These are phyloP conservation scores for Solanum sejunctum DNA, from an alignment of 257 asterid species.

Conservation along the genomic window DNA sequence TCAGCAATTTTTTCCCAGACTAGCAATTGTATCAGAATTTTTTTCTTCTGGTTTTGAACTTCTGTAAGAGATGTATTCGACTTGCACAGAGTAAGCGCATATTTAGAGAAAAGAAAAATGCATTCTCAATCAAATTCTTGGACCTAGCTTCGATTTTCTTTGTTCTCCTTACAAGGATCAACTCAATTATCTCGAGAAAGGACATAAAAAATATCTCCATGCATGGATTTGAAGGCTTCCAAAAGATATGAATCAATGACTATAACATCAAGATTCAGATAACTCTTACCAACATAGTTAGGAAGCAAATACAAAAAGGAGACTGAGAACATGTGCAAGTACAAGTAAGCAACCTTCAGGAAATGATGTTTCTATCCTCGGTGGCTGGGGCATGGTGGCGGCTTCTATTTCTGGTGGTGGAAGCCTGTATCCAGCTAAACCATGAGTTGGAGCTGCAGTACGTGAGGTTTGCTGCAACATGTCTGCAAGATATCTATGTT, in stretches of 20 bases:
- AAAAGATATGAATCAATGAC: not conserved
- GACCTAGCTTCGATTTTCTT: not conserved
- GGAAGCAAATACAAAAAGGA: not conserved
- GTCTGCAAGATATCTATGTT: slow-evolving; percentile 16
- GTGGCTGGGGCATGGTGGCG: slow-evolving; percentile 8
- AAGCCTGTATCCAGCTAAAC: slow-evolving; percentile 1
- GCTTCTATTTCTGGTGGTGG: slow-evolving; percentile 13
- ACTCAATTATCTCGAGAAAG: not conserved
- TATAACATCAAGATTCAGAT: not conserved
- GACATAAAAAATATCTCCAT: not conserved
- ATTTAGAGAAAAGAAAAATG: not conserved
- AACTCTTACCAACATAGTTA: not conserved
- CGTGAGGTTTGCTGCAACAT: slow-evolving; percentile 22
- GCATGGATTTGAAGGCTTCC: not conserved
- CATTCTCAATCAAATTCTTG: not conserved
- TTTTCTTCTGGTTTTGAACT: not conserved
- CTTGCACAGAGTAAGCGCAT: not conserved
- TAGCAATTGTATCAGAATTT: not conserved
- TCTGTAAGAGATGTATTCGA: not conserved
- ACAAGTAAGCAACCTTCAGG: slow-evolving; percentile 22
- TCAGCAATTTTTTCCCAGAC: not conserved
- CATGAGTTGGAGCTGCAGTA: slow-evolving; percentile 11
- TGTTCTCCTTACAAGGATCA: not conserved
- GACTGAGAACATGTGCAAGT: not conserved
- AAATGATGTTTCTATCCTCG: slow-evolving; percentile 1